phyloP scores from a whole-genome alignment of 805 yeast genomes.

The Spathaspora arborariae region DNA sequence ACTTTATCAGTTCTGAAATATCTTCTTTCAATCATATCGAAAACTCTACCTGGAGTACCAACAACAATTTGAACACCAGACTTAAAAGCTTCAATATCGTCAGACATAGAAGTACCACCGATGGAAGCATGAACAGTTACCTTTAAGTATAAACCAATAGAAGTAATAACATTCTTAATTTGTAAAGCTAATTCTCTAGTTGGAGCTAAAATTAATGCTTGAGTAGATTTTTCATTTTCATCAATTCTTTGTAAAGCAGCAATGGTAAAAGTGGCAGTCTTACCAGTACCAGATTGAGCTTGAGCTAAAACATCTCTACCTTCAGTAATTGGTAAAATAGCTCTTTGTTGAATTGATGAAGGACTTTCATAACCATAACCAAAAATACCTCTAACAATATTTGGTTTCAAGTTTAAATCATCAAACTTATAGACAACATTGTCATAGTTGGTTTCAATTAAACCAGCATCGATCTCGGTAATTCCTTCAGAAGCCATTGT shows the following conservation, averaged over 20 bases:
- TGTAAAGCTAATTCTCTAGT: slow-evolving; percentile 97
- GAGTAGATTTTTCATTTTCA: slow-evolving; percentile 67
- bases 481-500: slow-evolving; percentile 56
- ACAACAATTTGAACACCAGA: slow-evolving; percentile 90
- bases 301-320: slow-evolving; percentile 76
- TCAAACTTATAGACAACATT: slow-evolving; percentile 73
- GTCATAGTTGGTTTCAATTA: slow-evolving; percentile 94
- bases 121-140: slow-evolving; percentile 93
- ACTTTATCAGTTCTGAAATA: slow-evolving; percentile 75
- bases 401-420: slow-evolving; percentile 69
- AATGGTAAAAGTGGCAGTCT: slow-evolving; percentile 85
- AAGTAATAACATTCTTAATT: slow-evolving; percentile 88
- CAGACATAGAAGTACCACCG: slow-evolving; percentile 91
- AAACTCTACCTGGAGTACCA: slow-evolving; percentile 98
- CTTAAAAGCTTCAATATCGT: slow-evolving; percentile 80
- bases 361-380: slow-evolving; percentile 81
- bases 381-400: slow-evolving; percentile 72
- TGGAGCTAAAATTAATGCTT: slow-evolving; percentile 93
- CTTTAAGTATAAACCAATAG: slow-evolving; percentile 87
- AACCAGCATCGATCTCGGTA: slow-evolving; percentile 75
- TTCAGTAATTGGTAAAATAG: slow-evolving; percentile 71
- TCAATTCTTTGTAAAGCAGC: slow-evolving; percentile 73
- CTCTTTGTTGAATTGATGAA: slow-evolving; percentile 78
- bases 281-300: slow-evolving; percentile 89
- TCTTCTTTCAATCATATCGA: slow-evolving; percentile 92